These are phyloP conservation scores for Akanthomyces lecanii DNA, from an alignment of 2,329 filamentous ascomycete genomes.

Conservation along the genomic window DNA sequence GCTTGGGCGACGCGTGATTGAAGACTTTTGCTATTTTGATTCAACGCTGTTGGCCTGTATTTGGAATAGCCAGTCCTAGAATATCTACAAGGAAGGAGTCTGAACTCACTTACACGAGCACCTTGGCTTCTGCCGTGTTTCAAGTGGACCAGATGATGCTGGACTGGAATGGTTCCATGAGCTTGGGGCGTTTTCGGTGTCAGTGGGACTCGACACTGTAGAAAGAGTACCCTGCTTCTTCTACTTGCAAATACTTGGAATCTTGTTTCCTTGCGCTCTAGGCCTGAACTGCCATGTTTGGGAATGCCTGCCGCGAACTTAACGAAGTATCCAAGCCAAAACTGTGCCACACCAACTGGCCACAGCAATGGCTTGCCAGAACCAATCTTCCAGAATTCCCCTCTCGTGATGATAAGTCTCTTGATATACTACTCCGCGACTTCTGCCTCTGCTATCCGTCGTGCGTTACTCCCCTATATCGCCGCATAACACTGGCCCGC, in stretches of 20 bases:
- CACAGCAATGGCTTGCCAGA: background rate
- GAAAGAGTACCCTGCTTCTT: background rate
- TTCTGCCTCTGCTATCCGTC: background rate
- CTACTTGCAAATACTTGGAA: too few relatives aligned
- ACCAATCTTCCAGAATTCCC: background rate
- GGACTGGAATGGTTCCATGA: background rate
- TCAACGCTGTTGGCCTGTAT: background rate
- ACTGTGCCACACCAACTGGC: too few relatives aligned
- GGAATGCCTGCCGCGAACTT: background rate
- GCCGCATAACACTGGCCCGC: background rate
- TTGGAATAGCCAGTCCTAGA: background rate
- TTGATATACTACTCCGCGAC: too few relatives aligned
- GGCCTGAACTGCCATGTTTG: background rate
- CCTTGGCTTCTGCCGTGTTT: too few relatives aligned
- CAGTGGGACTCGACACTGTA: background rate
- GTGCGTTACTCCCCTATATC: background rate
- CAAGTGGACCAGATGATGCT: background rate
- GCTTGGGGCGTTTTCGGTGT: background rate
- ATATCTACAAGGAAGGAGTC: background rate
- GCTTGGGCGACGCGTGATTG: background rate
- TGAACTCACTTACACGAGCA: background rate
- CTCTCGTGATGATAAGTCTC: background rate
- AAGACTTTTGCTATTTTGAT: background rate
- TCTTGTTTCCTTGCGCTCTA: background rate
- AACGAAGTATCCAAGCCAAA: background rate